Conservation (phyloP, 2,329 filamentous ascomycete genomes). For the Cordyceps militaris region DNA sequence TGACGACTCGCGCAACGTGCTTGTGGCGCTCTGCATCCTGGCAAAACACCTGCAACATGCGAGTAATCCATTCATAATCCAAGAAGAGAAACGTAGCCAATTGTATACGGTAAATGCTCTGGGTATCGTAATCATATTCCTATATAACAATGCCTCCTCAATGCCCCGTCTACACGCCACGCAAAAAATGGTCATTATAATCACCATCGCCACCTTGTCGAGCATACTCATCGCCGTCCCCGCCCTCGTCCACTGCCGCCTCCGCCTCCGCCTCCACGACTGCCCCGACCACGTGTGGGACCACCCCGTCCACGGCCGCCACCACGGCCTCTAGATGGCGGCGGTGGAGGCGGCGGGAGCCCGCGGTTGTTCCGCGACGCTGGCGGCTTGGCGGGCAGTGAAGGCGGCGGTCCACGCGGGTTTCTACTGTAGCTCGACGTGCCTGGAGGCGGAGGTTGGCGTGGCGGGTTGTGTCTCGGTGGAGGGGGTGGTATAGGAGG, state of each 20-base stretch:
- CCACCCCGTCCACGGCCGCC: not conserved
- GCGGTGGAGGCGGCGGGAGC: conserved; percentile 23
- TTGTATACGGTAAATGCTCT: conserved; percentile 1
- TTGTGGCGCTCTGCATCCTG: not conserved
- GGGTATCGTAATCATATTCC: not conserved
- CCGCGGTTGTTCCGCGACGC: conserved; percentile 19
- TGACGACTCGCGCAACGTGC: not conserved
- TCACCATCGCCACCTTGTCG: not conserved
- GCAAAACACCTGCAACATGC: not conserved
- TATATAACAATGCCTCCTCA: not conserved
- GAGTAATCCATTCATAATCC: not conserved
- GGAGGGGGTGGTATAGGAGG: conserved; percentile 26
- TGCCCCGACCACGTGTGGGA: conserved; percentile 17
- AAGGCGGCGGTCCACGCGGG: conserved; percentile 13
- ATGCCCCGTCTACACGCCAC: not conserved
- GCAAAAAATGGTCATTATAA: not conserved
- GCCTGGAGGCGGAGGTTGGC: conserved; percentile 21
- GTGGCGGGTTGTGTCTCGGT: too few species aligned
- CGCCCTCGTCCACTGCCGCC: conserved; percentile 15
- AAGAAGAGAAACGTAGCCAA: not conserved
- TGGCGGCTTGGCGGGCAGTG: conserved; percentile 11
- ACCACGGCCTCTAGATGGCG: not conserved
- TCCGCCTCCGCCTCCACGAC: conserved; percentile 21
- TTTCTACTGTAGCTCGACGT: conserved; percentile 14
- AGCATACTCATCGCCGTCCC: not conserved